Evolutionary conservation across 805 yeast species (phyloP), one percentile per base, ranked within the genome.

Genomic region (Saturnispora serradocipensis): DNA sequence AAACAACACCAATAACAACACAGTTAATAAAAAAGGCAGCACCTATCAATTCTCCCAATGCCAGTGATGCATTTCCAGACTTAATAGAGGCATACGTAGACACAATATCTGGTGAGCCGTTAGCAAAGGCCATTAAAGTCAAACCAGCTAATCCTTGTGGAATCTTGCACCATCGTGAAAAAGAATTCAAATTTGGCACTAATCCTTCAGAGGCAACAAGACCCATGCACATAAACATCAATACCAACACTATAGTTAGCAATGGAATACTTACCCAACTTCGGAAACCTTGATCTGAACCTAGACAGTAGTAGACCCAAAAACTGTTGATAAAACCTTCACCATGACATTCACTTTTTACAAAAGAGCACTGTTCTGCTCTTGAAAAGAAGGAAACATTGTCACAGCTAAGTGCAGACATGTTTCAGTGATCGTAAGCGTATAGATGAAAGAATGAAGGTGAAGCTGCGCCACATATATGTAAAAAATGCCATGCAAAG

Each of bases 11-110:
- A 24, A 87, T 73, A 0, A 91, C 86, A 11, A 88, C 84, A 1
- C 91, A 80, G 3, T 86, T 74, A 16, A 90, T 80, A 61, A 93
- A 89, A 44, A 86, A 78, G 0, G 95, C 86, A 2, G 97, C 93
- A 0, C 99, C 98, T 32, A 89, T 67, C n/a, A 91, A 71, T 64
- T 90, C 97, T 1, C 97, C 93, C 6, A 91, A 68, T 0, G 98
- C 97, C 62, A 91, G 70, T 0, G 88, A 77, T 0, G 83, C 81
- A 15, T 84, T 80, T 11, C 78, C 83, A 0, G 81, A 69, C 15
- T 73, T 74, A 74, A 93, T 78, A 1, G 97, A 95, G 43, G 84
- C 82, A 60, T 83, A 88, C 0, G 96, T 89, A 48, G 90, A 79
- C 48, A 90, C 74, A 2, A 91, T 82, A 66, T 91, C 99, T 0